phyloP scores from a whole-genome alignment of 31 red algal genomes.

The Asparagopsis taxiformis region DNA sequence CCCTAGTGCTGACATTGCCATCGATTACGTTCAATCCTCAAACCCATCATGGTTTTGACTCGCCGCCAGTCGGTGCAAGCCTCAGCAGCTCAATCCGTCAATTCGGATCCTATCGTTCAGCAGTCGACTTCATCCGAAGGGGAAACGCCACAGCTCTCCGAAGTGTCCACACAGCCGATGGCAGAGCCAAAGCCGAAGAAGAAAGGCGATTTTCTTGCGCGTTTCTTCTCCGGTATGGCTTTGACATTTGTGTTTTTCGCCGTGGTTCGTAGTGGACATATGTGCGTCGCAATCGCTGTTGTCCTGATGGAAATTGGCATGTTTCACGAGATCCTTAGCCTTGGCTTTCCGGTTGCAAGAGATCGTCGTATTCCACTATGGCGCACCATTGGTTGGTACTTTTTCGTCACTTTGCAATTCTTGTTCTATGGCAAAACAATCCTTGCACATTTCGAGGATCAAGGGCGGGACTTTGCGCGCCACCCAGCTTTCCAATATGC shows the following conservation, averaged over 20 bases:
- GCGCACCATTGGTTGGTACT: constrained; percentile 81
- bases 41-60: too few relatives aligned
- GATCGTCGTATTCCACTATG: constrained; percentile 78
- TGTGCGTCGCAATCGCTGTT: constrained; percentile 74
- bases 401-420: constrained; percentile 74
- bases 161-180: too few relatives aligned
- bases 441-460: constrained; percentile 84
- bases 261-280: constrained; percentile 79
- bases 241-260: constrained; percentile 36
- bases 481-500: constrained; percentile 50
- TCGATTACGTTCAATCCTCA: too few relatives aligned
- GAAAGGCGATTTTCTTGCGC: constrained; percentile 53
- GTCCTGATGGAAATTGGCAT: constrained; percentile 88
- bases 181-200: too few relatives aligned
- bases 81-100: too few relatives aligned
- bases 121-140: too few relatives aligned
- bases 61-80: too few relatives aligned
- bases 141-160: too few relatives aligned
- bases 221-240: constrained; percentile 31
- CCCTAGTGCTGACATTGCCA: too few relatives aligned
- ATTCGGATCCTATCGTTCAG: too few relatives aligned
- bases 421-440: constrained; percentile 95
- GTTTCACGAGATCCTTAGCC: constrained; percentile 84
- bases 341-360: constrained; percentile 75
- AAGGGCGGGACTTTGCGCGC: constrained; percentile 42